phyloP scores from a whole-genome alignment of 2,329 filamentous ascomycete species.

The Microdochium nivale region DNA sequence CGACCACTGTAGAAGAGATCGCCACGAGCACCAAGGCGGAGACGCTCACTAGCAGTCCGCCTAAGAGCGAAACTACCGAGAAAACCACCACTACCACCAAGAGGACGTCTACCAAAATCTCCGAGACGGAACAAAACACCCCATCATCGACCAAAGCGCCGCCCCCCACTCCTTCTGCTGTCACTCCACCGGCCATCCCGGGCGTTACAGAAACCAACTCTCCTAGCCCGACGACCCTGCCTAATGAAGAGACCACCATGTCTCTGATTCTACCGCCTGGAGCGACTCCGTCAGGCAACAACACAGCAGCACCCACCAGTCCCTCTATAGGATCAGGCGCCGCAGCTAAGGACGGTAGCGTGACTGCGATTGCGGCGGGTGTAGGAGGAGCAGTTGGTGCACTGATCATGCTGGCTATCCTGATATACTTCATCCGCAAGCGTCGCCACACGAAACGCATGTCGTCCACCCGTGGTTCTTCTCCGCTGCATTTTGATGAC shows the following conservation, averaged over 20 bases:
- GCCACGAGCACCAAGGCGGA: not conserved
- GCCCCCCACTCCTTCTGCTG: not conserved
- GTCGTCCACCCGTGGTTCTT: conserved; percentile 1
- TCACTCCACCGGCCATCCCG: not conserved
- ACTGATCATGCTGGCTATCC: conserved; percentile 8
- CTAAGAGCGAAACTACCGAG: not conserved
- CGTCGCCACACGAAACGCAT: conserved; percentile 11
- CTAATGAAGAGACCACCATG: not conserved
- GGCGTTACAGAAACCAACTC: not conserved
- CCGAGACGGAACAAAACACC: not conserved
- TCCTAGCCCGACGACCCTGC: not conserved
- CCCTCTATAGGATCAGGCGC: not conserved
- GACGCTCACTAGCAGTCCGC: not conserved
- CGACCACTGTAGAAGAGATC: not conserved
- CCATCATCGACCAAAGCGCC: not conserved
- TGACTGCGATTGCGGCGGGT: conserved; percentile 9
- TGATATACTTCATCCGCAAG: conserved; percentile 14
- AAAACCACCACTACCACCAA: not conserved
- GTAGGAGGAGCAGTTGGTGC: conserved; percentile 8
- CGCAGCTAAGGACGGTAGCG: conserved; percentile 1
- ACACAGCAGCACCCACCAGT: not conserved
- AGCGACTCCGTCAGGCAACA: not conserved
- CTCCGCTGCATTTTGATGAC: not conserved
- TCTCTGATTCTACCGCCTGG: not conserved
- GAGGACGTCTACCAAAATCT: not conserved